Percentiles rank a stretch among this genome's conserved stretches.
Conservation (phyloP, 2,329 filamentous ascomycete species). For the Lachnellula willkommii region DNA sequence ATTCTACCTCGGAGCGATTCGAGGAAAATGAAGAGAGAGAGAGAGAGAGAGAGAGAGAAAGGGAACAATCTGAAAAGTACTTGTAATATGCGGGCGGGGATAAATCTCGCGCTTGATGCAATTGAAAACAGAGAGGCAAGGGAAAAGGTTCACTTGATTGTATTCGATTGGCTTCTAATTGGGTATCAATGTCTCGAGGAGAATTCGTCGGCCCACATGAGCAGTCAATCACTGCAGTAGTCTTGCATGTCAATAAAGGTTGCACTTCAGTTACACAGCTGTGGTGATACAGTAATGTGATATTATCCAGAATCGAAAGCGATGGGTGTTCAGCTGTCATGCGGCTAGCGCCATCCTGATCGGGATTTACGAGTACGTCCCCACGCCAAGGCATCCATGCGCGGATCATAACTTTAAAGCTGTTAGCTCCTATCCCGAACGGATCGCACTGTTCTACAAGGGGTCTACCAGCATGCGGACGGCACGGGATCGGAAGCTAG, state of each 20-base stretch:
- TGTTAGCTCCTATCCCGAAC: neutral
- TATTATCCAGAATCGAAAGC: neutral
- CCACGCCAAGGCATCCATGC: neutral
- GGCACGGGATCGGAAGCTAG: neutral
- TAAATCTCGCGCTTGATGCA: neutral
- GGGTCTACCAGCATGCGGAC: neutral
- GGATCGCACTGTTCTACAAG: neutral
- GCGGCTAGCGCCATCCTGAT: neutral
- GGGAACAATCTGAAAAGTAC: neutral
- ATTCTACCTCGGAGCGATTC: neutral
- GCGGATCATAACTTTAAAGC: constrained; percentile 10
- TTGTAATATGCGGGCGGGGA: neutral
- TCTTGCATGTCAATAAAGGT: neutral
- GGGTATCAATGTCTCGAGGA: neutral
- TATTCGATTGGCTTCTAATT: constrained; percentile 3
- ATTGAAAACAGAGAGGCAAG: neutral
- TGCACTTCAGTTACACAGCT: neutral
- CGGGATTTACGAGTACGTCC: neutral
- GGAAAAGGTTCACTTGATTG: neutral
- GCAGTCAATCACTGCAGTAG: constrained; percentile 1
- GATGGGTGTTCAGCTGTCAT: neutral
- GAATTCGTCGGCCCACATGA: neutral
- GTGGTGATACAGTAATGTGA: neutral
- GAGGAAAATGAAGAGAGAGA: neutral
- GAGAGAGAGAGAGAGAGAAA: neutral